These are phyloP conservation scores for Globisporangium middletonii DNA, from an alignment of 352 stramenopile genomes.

Conservation along the genomic window DNA sequence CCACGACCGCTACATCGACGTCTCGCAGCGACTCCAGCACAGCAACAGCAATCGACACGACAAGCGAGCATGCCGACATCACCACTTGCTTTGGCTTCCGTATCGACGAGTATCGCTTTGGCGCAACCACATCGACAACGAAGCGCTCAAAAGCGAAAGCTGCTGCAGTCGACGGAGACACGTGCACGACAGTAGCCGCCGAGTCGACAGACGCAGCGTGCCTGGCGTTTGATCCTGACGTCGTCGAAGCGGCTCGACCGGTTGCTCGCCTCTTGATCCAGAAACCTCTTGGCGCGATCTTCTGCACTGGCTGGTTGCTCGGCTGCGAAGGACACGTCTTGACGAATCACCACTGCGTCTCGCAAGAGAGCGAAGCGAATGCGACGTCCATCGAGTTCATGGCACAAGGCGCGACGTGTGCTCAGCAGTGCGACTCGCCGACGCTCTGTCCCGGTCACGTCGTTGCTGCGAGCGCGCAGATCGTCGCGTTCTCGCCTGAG, in stretches of 20 bases:
- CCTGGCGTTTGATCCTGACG: constrained; percentile 8
- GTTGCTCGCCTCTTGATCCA: constrained; percentile 41
- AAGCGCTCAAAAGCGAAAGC: background rate
- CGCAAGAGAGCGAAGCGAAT: constrained; percentile 19
- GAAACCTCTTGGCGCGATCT: constrained; percentile 28
- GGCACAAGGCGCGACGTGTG: constrained; percentile 22
- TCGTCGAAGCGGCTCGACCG: constrained; percentile 17
- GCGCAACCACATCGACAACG: background rate
- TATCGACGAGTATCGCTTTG: constrained; percentile 33
- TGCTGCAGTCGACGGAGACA: background rate
- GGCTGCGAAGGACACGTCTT: constrained; percentile 50
- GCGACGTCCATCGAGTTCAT: constrained; percentile 39
- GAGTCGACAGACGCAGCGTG: constrained; percentile 24
- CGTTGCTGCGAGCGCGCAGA: constrained; percentile 21
- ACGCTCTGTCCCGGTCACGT: constrained; percentile 26
- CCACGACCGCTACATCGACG: background rate
- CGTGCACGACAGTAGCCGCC: constrained; percentile 14
- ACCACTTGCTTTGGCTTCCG: constrained; percentile 22
- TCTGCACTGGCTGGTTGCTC: constrained; percentile 49
- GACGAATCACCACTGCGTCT: constrained; percentile 56
- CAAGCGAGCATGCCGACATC: background rate
- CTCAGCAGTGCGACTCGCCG: constrained; percentile 18
- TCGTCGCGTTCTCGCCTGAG: constrained; percentile 24
- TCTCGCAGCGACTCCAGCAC: background rate
- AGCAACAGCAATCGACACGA: background rate